These are phyloP conservation scores for Aspergillus panamensis DNA, from an alignment of 495 filamentous ascomycete genomes.

Conservation along the genomic window DNA sequence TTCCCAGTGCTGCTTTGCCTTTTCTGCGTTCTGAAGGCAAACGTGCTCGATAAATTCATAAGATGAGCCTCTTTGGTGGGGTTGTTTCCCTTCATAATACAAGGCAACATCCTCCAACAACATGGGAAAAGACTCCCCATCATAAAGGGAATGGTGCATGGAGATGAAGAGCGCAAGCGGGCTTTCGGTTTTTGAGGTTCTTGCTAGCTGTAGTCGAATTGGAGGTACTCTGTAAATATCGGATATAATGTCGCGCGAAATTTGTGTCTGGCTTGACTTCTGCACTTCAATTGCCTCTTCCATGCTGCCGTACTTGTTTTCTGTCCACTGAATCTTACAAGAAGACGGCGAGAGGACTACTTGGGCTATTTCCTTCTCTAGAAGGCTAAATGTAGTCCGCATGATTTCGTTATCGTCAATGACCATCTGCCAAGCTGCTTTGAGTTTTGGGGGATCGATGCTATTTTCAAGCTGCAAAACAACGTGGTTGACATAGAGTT, in stretches of 20 bases:
- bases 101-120: conserved; percentile 55
- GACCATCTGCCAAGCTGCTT: conserved; percentile 49
- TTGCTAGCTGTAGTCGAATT: conserved; percentile 24
- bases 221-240: conserved; percentile 27
- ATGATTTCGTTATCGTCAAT: conserved; percentile 61
- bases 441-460: conserved; percentile 50
- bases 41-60: conserved; percentile 41
- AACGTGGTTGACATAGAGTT: conserved; percentile 77
- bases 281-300: conserved; percentile 15
- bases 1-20: conserved; percentile 66
- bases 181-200: conserved; percentile 8
- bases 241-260: conserved; percentile 25
- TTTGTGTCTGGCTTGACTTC: conserved; percentile 11
- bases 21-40: conserved; percentile 43
- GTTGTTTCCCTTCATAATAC: conserved; percentile 28
- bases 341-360: conserved; percentile 43
- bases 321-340: conserved; percentile 21
- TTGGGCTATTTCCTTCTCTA: conserved; percentile 60
- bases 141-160: conserved; percentile 72
- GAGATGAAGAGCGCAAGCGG: conserved; percentile 27
- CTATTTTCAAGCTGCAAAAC: conserved; percentile 50
- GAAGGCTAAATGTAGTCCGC: conserved; percentile 61
- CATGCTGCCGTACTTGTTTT: conserved; percentile 14
- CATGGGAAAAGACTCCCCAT: conserved; percentile 72
- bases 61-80: conserved; percentile 24